Conservation (phyloP, 176 grass and related monocot species). For the Cenchrus purpureus region DNA sequence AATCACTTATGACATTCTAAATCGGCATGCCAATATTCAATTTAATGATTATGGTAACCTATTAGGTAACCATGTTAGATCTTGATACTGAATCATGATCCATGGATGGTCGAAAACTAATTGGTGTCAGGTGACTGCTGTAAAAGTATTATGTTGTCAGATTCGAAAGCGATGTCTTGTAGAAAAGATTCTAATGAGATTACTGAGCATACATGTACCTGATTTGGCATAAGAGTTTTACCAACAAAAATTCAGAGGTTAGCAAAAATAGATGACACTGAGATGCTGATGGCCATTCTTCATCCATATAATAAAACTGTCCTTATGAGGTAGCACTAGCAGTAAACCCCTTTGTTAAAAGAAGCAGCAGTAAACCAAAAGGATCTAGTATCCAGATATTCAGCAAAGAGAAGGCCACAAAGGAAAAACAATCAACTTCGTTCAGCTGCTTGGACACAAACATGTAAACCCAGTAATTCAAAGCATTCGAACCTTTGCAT, state of each 20-base stretch:
- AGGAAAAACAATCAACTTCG: neutral
- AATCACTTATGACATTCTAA: neutral
- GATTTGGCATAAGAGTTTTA: neutral
- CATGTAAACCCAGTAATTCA: neutral
- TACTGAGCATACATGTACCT: neutral
- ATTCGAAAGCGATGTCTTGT: neutral
- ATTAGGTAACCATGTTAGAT: neutral
- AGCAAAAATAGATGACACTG: neutral
- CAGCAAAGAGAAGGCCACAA: slow-evolving; percentile 3
- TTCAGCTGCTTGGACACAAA: neutral
- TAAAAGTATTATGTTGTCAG: neutral
- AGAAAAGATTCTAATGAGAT: neutral
- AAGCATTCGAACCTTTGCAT: slow-evolving; percentile 16
- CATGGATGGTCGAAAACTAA: neutral
- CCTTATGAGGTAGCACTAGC: neutral
- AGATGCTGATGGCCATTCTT: neutral
- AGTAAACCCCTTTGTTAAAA: neutral
- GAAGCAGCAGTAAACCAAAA: neutral
- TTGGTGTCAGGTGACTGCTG: neutral
- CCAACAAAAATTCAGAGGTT: neutral
- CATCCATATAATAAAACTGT: neutral
- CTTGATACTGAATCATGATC: neutral
- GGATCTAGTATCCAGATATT: neutral
- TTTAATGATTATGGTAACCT: neutral
- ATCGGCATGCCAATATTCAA: neutral